These are phyloP conservation scores for Venturia pyrina DNA, from an alignment of 2,329 filamentous ascomycete species.

Conservation along the genomic window DNA sequence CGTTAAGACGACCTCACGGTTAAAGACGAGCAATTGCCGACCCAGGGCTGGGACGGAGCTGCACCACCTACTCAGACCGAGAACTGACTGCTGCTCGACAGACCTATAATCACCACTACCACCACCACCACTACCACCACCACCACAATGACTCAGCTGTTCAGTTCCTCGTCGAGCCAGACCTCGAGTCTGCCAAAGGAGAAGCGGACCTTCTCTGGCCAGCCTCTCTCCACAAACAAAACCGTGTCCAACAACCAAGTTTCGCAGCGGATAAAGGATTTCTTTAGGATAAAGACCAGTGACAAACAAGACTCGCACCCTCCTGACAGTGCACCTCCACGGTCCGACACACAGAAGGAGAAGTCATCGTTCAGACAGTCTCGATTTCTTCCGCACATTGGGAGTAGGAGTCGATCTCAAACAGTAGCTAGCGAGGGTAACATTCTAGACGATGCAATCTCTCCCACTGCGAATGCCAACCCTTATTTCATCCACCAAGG, in stretches of 20 bases:
- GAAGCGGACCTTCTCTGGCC: constrained; percentile 39
- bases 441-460: constrained; percentile 75
- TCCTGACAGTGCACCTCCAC: not conserved
- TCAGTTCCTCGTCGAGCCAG: constrained; percentile 29
- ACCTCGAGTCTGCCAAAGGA: constrained; percentile 23
- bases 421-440: constrained; percentile 92
- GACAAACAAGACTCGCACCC: constrained; percentile 19
- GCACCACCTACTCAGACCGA: not conserved
- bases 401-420: constrained; percentile 68
- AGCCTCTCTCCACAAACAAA: constrained; percentile 35
- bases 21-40: not conserved
- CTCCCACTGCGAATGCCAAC: constrained; percentile 88
- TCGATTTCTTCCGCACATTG: constrained; percentile 78
- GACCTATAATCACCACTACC: too few species aligned
- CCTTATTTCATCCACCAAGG: constrained; percentile 97
- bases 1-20: not conserved
- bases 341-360: constrained; percentile 17
- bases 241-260: constrained; percentile 43
- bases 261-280: constrained; percentile 57
- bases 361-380: constrained; percentile 71
- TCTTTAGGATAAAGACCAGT: constrained; percentile 53
- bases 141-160: constrained; percentile 32
- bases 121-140: not conserved
- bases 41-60: not conserved
- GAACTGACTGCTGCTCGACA: not conserved